Evolutionary conservation across 202 grass and related monocot species (phyloP).

Genomic region (Bolboschoenoplectus hybrid): DNA sequence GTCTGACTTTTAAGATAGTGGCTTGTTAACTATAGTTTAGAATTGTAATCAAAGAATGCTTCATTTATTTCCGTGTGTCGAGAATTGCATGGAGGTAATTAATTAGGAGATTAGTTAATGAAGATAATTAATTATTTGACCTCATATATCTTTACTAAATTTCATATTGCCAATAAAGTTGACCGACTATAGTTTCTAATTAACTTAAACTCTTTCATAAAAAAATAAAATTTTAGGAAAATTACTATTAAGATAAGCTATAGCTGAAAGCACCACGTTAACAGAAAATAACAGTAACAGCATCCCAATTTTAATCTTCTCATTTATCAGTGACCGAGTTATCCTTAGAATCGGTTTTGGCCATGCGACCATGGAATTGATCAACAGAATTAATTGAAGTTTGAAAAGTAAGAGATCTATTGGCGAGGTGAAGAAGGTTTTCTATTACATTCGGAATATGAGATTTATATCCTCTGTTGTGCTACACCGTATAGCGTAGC

Average conservation of each 20-base stretch:
- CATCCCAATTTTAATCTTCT: neutral
- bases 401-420: neutral
- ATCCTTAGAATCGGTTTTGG: neutral
- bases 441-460: too few relatives aligned
- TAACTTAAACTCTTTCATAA: neutral
- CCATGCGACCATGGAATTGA: conserved; percentile 4
- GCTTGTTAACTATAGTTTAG: too few relatives aligned
- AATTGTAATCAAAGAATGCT: too few relatives aligned
- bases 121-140: too few relatives aligned
- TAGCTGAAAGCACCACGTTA: neutral
- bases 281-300: too few relatives aligned
- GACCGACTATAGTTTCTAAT: neutral
- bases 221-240: neutral
- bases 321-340: neutral
- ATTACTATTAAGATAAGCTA: neutral
- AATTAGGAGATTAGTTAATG: too few relatives aligned
- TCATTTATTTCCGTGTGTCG: too few relatives aligned
- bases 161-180: neutral
- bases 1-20: too few relatives aligned
- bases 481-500: too few relatives aligned
- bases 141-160: too few relatives aligned
- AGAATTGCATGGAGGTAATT: too few relatives aligned
- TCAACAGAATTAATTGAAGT: neutral
- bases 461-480: too few relatives aligned
- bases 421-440: neutral